A percentile compares a stretch with the other conserved stretches of the same genome.
phyloP scores from a whole-genome alignment of 306 rosid genomes.

The Sindora glabra region DNA sequence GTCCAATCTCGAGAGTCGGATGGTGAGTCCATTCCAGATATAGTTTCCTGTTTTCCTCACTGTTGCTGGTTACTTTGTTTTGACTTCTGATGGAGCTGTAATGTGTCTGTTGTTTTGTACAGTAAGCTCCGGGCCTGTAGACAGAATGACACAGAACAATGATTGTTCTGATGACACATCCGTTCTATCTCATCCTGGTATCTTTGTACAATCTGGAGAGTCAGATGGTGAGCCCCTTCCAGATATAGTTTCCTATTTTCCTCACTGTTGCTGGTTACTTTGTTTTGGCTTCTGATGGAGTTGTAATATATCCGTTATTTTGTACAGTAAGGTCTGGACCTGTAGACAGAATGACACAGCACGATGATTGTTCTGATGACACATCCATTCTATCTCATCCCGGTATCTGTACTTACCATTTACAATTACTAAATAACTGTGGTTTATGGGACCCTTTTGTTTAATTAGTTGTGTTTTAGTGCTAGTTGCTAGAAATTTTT shows the following conservation, averaged over 20 bases:
- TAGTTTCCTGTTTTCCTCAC: background rate
- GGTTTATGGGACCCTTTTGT: background rate
- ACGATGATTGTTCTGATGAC: slow-evolving; percentile 8
- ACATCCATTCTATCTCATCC: slow-evolving; percentile 20
- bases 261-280: slow-evolving; percentile 7
- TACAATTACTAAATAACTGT: background rate
- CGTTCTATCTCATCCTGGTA: slow-evolving; percentile 30
- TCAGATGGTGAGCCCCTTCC: slow-evolving; percentile 37
- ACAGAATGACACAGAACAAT: background rate
- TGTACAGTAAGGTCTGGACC: too few species aligned
- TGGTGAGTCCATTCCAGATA: slow-evolving; percentile 34
- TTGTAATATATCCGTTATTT: background rate
- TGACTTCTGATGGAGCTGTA: slow-evolving; percentile 13
- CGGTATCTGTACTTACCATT: slow-evolving; percentile 13
- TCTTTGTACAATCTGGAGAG: slow-evolving; percentile 24
- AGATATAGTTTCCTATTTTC: background rate
- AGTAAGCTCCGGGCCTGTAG: too few species aligned
- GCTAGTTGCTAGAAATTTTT: slow-evolving; percentile 3
- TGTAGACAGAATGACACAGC: slow-evolving; percentile 1
- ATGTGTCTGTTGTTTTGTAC: too few species aligned
- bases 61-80: slow-evolving; percentile 10
- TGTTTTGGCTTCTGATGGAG: slow-evolving; percentile 14
- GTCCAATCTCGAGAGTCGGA: slow-evolving; percentile 24
- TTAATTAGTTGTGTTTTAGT: background rate
- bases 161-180: slow-evolving; percentile 3